These are phyloP conservation scores for Tilletia indica DNA, from an alignment of 1,284 basidiomycete species.

Conservation along the genomic window DNA sequence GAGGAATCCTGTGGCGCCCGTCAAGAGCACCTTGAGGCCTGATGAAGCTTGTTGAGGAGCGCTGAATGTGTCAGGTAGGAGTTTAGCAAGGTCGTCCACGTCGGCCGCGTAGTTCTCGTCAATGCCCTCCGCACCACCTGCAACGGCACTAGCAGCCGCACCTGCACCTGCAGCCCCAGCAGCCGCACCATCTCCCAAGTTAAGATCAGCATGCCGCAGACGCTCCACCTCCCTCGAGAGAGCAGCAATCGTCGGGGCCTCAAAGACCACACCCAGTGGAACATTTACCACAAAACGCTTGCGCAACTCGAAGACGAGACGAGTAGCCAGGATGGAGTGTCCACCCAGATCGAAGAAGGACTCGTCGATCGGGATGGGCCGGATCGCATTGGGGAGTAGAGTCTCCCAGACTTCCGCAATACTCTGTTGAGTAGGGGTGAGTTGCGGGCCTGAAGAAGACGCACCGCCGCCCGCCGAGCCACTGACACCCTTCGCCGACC, in stretches of 20 bases:
- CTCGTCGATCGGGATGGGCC: constrained; percentile 80
- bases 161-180: constrained; percentile 19
- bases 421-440: constrained; percentile 73
- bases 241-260: constrained; percentile 80
- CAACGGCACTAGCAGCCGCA: constrained; percentile 20
- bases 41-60: neutral
- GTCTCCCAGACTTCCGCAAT: constrained; percentile 75
- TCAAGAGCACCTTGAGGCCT: constrained; percentile 78
- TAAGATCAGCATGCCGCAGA: constrained; percentile 76
- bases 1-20: constrained; percentile 94
- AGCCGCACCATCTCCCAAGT: constrained; percentile 62
- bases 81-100: constrained; percentile 66
- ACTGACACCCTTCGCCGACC: constrained; percentile 21
- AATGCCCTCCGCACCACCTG: constrained; percentile 48
- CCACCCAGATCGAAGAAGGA: constrained; percentile 98
- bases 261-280: constrained; percentile 89
- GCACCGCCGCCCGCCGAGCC: constrained; percentile 21
- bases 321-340: constrained; percentile 95
- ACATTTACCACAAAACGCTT: constrained; percentile 88
- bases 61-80: constrained; percentile 38
- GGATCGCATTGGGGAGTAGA: constrained; percentile 78
- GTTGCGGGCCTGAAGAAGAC: constrained; percentile 51
- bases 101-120: constrained; percentile 74
- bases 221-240: constrained; percentile 77
- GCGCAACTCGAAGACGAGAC: constrained; percentile 93